Percentiles rank a stretch among this genome's conserved stretches.
Conservation (phyloP, 2,329 filamentous ascomycete genomes). For the Trichoderma koningii region DNA sequence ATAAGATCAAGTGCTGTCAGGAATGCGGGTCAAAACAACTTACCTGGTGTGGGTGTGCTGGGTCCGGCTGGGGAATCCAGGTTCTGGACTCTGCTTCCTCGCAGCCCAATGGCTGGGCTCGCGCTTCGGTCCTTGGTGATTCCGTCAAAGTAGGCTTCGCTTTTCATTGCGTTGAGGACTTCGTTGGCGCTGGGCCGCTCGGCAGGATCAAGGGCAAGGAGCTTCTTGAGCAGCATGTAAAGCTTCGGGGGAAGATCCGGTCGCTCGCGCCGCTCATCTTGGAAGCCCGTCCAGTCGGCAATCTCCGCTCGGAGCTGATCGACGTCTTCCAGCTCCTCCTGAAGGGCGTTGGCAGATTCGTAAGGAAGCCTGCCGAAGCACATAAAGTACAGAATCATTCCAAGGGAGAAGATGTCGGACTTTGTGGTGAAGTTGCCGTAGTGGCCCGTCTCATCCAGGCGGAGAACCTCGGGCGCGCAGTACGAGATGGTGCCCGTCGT, state of each 20-base stretch:
- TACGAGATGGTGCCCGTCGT: conserved; percentile 97
- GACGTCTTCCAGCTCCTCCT: conserved; percentile 91
- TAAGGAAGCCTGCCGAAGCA: conserved; percentile 93
- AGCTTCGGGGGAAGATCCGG: conserved; percentile 83
- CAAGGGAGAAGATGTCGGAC: conserved; percentile 95
- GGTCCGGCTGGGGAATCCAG: conserved; percentile 56
- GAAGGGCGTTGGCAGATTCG: conserved; percentile 74
- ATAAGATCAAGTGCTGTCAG: conserved; percentile 38
- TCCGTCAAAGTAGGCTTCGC: conserved; percentile 57
- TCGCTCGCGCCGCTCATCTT: conserved; percentile 71
- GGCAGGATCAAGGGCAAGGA: conserved; percentile 75
- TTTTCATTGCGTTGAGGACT: conserved; percentile 76
- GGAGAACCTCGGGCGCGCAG: conserved; percentile 91
- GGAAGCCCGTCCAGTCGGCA: conserved; percentile 81
- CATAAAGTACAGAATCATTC: conserved; percentile 98
- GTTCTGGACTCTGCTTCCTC: conserved; percentile 54
- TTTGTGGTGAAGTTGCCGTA: conserved; percentile 96
- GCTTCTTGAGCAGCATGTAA: conserved; percentile 78
- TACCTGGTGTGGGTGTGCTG: conserved; percentile 52
- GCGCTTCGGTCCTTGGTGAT: conserved; percentile 41
- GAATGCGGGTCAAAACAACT: conserved; percentile 27
- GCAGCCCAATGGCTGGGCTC: conserved; percentile 45
- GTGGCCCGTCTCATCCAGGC: conserved; percentile 65
- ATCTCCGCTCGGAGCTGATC: conserved; percentile 86
- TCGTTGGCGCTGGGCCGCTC: conserved; percentile 84